phyloP scores from a whole-genome alignment of 257 asterid species.

The Cruciata laevipes region DNA sequence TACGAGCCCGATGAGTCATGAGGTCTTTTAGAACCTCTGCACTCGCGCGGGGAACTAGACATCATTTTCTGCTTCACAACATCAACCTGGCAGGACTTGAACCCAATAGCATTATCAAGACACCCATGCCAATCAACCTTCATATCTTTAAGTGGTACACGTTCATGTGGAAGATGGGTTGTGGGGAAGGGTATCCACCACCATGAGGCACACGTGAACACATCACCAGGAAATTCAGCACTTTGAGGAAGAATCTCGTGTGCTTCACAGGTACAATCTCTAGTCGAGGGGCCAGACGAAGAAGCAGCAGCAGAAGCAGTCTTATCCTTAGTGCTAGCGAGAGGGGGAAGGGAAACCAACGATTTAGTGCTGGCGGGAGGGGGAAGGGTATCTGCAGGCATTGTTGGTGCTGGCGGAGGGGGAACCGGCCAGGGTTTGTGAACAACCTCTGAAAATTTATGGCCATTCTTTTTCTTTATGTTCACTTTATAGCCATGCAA shows the following conservation, averaged over 20 bases:
- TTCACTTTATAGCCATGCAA: neutral
- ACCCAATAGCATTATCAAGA: slow-evolving; percentile 84
- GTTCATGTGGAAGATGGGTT: slow-evolving; percentile 99
- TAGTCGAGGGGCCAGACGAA: slow-evolving; percentile 37
- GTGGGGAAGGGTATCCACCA: no score
- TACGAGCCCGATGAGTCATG: no score
- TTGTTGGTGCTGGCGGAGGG: neutral
- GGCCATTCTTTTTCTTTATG: neutral
- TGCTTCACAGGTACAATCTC: slow-evolving; percentile 77
- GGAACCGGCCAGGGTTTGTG: no score
- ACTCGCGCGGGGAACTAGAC: no score
- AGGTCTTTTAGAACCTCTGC: no score
- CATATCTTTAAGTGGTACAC: slow-evolving; percentile 81
- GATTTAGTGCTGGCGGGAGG: no score
- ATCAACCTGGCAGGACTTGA: no score
- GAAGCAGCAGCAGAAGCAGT: slow-evolving; percentile 56
- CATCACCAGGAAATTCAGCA: slow-evolving; percentile 94
- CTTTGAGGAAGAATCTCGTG: slow-evolving; percentile 94
- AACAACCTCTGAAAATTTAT: no score
- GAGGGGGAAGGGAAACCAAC: no score
- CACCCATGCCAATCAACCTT: slow-evolving; percentile 92
- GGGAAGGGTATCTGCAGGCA: no score
- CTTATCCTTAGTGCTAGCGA: no score
- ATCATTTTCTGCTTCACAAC: no score
- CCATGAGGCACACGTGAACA: slow-evolving; percentile 94